Evolutionary conservation across 2,329 filamentous ascomycete genomes (phyloP).

Genomic region (Trichocomaceae sp.): DNA sequence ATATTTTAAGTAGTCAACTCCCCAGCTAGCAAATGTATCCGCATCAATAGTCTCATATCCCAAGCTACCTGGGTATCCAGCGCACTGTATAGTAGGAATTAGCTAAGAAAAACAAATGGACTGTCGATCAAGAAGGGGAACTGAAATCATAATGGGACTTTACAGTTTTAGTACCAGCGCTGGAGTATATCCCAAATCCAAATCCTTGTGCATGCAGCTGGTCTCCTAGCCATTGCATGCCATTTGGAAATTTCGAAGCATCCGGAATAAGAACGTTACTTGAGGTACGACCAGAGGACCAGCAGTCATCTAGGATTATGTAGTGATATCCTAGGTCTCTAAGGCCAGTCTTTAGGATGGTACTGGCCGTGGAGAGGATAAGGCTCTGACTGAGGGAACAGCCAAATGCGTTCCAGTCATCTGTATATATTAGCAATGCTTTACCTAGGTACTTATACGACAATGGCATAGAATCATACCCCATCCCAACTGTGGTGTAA

Average conservation of each 20-base stretch:
- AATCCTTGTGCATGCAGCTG: slow-evolving; percentile 36
- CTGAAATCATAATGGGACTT: too few species aligned
- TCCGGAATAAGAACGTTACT: slow-evolving; percentile 12
- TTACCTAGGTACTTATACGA: too few species aligned
- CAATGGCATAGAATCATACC: too few species aligned
- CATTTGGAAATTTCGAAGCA: slow-evolving; percentile 37
- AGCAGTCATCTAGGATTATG: slow-evolving; percentile 44
- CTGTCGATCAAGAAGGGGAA: too few species aligned
- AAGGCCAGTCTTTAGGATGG: slow-evolving; percentile 28
- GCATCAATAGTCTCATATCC: slow-evolving; percentile 39
- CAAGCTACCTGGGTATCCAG: slow-evolving; percentile 7
- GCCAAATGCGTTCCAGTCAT: too few species aligned
- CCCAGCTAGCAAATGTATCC: slow-evolving; percentile 31
- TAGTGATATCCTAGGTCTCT: slow-evolving; percentile 32
- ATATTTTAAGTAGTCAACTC: slow-evolving; percentile 46
- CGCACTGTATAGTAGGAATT: too few species aligned
- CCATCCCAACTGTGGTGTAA: neutral
- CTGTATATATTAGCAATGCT: too few species aligned
- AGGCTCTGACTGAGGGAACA: too few species aligned
- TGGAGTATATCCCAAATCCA: slow-evolving; percentile 43
- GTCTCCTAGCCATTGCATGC: slow-evolving; percentile 37
- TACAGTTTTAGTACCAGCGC: slow-evolving; percentile 36
- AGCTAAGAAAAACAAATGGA: too few species aligned
- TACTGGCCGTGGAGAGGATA: too few species aligned
- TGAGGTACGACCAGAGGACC: slow-evolving; percentile 39